These are phyloP conservation scores for Eucalyptus leucophloia DNA, from an alignment of 345 rosid species.

Conservation along the genomic window DNA sequence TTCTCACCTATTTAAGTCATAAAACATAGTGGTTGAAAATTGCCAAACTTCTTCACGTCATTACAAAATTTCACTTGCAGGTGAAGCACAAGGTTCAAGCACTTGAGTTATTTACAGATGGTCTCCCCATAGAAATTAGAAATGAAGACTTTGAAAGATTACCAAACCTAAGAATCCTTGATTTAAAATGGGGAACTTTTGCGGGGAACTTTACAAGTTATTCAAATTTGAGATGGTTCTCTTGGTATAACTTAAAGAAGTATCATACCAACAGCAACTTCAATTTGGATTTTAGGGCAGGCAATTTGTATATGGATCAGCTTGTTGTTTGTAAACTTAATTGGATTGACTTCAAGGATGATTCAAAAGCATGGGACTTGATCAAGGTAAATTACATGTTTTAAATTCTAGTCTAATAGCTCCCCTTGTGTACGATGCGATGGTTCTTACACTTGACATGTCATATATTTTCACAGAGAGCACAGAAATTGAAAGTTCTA, in stretches of 20 bases:
- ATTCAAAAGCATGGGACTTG: neutral
- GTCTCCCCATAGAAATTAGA: rapidly evolving
- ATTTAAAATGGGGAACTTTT: rapidly evolving
- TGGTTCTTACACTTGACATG: neutral
- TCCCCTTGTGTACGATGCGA: neutral
- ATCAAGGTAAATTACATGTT: neutral
- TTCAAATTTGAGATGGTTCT: neutral
- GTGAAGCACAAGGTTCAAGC: rapidly evolving
- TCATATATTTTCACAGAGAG: neutral
- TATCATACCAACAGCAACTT: too few relatives aligned
- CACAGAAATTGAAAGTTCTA: neutral
- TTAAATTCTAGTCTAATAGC: neutral
- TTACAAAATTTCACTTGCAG: neutral
- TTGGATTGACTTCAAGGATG: neutral
- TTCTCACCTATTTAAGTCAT: rapidly evolving
- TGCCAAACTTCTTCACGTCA: neutral
- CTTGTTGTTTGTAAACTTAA: neutral
- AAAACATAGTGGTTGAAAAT: neutral
- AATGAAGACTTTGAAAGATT: neutral
- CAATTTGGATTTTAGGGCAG: rapidly evolving
- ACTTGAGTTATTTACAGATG: rapidly evolving
- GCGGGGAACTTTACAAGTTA: rapidly evolving
- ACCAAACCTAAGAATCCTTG: neutral
- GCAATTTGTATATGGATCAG: neutral
- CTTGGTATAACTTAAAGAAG: too few relatives aligned